Evolutionary conservation across 352 stramenopile genomes (phyloP), one percentile per base, ranked within the genome.

Genomic region (Phytophthora syringae): DNA sequence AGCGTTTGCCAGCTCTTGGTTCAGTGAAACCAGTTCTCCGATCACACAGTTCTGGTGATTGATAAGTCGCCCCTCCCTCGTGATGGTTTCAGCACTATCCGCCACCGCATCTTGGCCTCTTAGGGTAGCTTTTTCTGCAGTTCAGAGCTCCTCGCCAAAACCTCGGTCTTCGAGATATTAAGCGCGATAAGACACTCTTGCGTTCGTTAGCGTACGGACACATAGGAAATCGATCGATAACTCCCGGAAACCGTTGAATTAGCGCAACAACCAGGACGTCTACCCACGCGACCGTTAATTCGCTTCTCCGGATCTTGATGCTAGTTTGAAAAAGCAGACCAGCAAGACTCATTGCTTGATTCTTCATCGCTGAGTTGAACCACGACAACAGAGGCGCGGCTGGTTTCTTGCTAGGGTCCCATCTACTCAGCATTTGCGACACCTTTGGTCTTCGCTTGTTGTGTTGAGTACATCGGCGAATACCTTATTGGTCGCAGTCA

Each of bases 211-310:
- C 53, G 53, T 52, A 47, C 18, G 42, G 53, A 12, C 53, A 59
- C 52, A 52, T 60, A 10, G 53, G 27, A 52, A 52, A 52, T 18
- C 37, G 52, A 32, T 59, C 52, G 11, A 59, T 27, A 16, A 59
- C 24, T 50, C 50, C 52, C 4, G 34, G 34, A 30, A 50, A 49
- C 27, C 27, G 27, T 32, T 32, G 27, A 32, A 32, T 32, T 9
- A 32, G 27, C 27, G 27, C 27, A 32, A 9, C 27, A 32, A 32
- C 27, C 27, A 32, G 27, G 27, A 32, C 9, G 9, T 9, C 27
- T 32, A 32, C 27, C n/a, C 27, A 32, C 9, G 27, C 9, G 9
- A 32, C 9, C 27, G 9, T 32, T 32, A 9, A 32, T 32, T 9
- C 27, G 27, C 27, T 32, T 60, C 24, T 51, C 40, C n/a, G 53